phyloP scores from a whole-genome alignment of 2,329 filamentous ascomycete genomes.

The Arthrinium puccinioides region DNA sequence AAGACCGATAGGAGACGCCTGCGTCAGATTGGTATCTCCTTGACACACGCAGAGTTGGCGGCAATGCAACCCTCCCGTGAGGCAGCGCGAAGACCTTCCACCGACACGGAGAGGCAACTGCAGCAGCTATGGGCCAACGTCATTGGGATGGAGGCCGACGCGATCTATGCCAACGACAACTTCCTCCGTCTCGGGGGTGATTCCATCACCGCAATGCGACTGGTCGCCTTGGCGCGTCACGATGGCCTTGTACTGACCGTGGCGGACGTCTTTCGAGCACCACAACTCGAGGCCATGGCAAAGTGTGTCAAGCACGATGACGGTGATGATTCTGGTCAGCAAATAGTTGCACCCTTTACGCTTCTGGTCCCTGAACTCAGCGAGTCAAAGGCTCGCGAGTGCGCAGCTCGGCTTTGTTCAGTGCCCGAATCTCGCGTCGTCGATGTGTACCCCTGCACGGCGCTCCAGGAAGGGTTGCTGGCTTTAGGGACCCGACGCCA shows the following conservation, averaged over 20 bases:
- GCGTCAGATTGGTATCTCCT: constrained; percentile 3
- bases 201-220: constrained; percentile 17
- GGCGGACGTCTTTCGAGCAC: constrained; percentile 14
- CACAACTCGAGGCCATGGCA: background rate
- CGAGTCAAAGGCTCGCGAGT: background rate
- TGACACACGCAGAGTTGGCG: background rate
- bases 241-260: constrained; percentile 11
- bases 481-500: constrained; percentile 13
- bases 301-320: background rate
- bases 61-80: background rate
- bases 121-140: constrained; percentile 5
- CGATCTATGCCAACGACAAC: constrained; percentile 10
- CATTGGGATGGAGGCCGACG: constrained; percentile 1
- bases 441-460: constrained; percentile 21
- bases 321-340: no score
- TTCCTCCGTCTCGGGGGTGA: constrained; percentile 23
- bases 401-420: background rate
- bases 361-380: background rate
- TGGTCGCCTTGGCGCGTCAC: constrained; percentile 11
- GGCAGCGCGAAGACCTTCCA: background rate
- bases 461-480: constrained; percentile 22
- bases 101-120: constrained; percentile 2
- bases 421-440: constrained; percentile 3
- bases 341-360: background rate
- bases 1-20: constrained; percentile 5